Conservation (phyloP, 2,329 filamentous ascomycete genomes). For the Leptographium galeiforme region DNA sequence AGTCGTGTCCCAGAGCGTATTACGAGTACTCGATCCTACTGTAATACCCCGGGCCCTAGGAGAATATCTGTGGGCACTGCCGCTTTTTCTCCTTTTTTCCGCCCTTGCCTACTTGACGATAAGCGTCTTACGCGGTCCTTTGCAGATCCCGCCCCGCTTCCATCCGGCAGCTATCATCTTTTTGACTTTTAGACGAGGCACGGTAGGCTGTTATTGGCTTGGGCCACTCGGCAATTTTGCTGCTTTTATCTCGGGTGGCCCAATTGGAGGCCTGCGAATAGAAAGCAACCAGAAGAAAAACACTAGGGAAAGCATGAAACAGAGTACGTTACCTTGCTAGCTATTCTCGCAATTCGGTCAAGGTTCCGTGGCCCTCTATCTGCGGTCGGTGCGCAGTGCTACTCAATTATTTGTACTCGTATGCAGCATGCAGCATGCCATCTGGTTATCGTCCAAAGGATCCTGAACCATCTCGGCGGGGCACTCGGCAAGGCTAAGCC, state of each 20-base stretch:
- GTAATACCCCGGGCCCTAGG: no score
- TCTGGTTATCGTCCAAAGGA: no score
- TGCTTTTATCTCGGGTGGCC: background rate
- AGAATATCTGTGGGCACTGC: background rate
- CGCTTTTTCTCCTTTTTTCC: background rate
- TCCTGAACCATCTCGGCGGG: background rate
- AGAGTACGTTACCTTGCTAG: background rate
- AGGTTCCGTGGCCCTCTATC: background rate
- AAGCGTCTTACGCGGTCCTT: background rate
- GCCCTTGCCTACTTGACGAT: background rate
- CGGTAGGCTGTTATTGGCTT: background rate
- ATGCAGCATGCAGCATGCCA: no score
- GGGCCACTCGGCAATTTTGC: background rate
- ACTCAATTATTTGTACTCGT: background rate
- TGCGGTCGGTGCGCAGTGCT: background rate
- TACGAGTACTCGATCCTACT: no score
- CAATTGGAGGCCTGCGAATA: background rate
- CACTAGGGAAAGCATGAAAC: no score
- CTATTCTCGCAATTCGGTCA: no score
- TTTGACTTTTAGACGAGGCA: background rate
- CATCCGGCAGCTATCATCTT: background rate
- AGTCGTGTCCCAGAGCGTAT: background rate
- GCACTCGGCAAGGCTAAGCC: background rate
- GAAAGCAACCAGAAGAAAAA: background rate
- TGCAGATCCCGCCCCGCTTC: background rate